A percentile compares a stretch with the other conserved stretches of the same genome.
These are phyloP conservation scores for Kitagawia praeruptora DNA, from an alignment of 129 eudicot genomes.

Conservation along the genomic window DNA sequence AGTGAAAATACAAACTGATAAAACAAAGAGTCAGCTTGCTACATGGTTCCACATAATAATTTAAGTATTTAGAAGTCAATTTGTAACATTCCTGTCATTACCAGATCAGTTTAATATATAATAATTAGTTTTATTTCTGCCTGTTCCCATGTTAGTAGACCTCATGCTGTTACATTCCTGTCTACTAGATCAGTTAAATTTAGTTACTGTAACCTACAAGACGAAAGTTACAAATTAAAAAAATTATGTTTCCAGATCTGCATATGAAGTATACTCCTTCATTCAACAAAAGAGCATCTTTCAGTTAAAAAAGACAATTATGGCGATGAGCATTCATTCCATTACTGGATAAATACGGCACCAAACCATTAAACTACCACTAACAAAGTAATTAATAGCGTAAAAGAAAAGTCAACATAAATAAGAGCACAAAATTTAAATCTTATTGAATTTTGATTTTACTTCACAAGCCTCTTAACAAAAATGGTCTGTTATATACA, in stretches of 20 bases:
- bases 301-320: neutral
- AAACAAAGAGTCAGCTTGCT: too few relatives aligned
- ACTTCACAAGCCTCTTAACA: too few relatives aligned
- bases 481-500: too few relatives aligned
- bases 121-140: too few relatives aligned
- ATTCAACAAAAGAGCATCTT: neutral
- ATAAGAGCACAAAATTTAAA: neutral
- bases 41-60: too few relatives aligned
- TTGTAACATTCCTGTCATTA: neutral
- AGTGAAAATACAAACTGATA: neutral
- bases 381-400: too few relatives aligned
- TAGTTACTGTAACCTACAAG: neutral
- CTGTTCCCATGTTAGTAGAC: too few relatives aligned
- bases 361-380: neutral
- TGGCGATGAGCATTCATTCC: neutral
- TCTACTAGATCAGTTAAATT: neutral
- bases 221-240: neutral
- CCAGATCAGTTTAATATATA: neutral
- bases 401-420: too few relatives aligned
- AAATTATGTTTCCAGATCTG: neutral
- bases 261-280: neutral
- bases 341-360: neutral
- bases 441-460: too few relatives aligned
- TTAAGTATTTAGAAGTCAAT: neutral
- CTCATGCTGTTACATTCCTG: neutral